Base-by-base conservation (phyloP, 2,329 filamentous ascomycete species). In the Xylaria sp. region DNA sequence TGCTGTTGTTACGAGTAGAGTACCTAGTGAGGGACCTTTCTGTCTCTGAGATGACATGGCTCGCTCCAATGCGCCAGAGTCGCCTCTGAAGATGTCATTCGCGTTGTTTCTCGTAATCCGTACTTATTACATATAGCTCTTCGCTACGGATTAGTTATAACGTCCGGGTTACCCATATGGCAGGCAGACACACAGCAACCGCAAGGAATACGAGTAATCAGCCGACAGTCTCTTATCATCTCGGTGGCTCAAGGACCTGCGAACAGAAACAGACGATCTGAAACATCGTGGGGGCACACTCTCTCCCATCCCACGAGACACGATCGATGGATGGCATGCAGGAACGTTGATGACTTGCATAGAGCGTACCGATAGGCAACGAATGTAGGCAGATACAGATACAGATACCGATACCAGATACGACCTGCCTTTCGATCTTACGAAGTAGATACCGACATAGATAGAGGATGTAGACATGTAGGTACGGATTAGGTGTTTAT, bases 261-360 rank as follows among this genome's bases (percentile, higher is more conserved):
- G 8, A 42, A 42, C 37, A 35, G 35, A 52, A 16, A 52, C 19
- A 30, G 13, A 44, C 6, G 42, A 2, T 23, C 18, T 49, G 13
- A 51, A 35, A 13, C 11, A 18, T 7, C 54, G 54, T 56, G 54
- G 54, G 54, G 54, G 54, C 23, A 18, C 44, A 48, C 53, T 48
- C 47, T 48, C 54, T 23, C 34, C 54, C 49, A 51, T 34, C 23
- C 49, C 49, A 35, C 23, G 49, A 51, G 23, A 35, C 49, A 30
- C 23, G 49, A 23, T 30, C 23, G 23, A 30, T 30, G 23, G 23
- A 30, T 56, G 54, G 30, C 54, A 62, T 64, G 60, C 62, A 64
- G 62, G 62, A 62, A 64, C 60, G 57, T 52, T 46, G 57, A 62
- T 62, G 62, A 64, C 62, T 39, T 60, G 62, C 60, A 62, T 59